Base-by-base conservation (phyloP, 2,329 filamentous ascomycete genomes). In the Lasiodiplodia gonubiensis region DNA sequence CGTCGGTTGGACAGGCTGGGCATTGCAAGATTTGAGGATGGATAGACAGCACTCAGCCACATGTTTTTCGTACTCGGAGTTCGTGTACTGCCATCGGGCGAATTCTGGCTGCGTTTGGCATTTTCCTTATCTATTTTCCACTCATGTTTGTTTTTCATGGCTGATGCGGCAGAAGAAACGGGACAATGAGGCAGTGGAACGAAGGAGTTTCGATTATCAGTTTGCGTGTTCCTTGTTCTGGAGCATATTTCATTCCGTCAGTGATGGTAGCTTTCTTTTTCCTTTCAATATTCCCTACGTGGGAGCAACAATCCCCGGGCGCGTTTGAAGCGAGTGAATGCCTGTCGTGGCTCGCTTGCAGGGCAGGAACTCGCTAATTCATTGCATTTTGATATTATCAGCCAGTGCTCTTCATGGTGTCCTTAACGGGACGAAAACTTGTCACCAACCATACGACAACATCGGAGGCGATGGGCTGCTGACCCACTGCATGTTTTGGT, bases 11-110 rank as follows among this genome's bases (percentile, higher is more conserved):
- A 51, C 12, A 37, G 46, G 30, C 18, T 11, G 42, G n/a, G 46
- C 33, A 25, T 51, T 33, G 46, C 59, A 51, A 63, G 10, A 51
- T 37, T 60, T 30, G 46, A 27, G 16, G 59, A 63, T 5, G 59
- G 59, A 51, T 63, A 63, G 59, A 63, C 46, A 63, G 46, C 57
- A 61, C 23, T 18, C 21, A 46, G 35, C 39, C 57, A 16, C 5
- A 16, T 33, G 16, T 33, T 61, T 61, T 51, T 51, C 30, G 12
- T 16, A 16, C 14, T 51, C 59, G 59, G 59, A 63, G 59, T 63
- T 63, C 18, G 27, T 63, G 59, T 63, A 39, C 10, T 25, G 35
- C 39, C 59, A 25, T 18, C 12, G 30, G 59, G n/a, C 42, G 12
- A 27, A n/a, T 51, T 30, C 59, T 63, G 59, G 59, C 39, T 51